These are phyloP conservation scores for Hypomyces rosellus DNA, from an alignment of 2,329 filamentous ascomycete genomes.

Conservation along the genomic window DNA sequence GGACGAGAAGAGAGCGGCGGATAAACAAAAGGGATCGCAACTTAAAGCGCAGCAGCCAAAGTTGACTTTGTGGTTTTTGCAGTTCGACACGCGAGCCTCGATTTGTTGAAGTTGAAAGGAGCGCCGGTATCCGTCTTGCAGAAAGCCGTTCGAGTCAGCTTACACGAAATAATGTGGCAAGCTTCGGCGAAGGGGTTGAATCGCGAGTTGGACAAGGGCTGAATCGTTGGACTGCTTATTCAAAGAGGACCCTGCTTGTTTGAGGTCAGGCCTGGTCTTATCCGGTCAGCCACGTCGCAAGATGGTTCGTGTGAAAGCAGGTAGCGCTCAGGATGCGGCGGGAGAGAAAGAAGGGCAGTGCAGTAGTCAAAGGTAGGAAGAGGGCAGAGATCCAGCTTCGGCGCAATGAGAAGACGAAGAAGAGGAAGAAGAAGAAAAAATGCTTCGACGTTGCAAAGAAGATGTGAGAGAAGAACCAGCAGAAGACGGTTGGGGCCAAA, in stretches of 20 bases:
- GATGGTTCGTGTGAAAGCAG: constrained; percentile 11
- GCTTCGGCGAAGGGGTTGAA: constrained; percentile 4
- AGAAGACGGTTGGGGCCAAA: constrained; percentile 8
- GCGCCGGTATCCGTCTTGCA: background rate
- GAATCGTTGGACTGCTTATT: constrained; percentile 3
- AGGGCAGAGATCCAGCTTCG: constrained; percentile 9
- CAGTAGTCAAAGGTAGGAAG: constrained; percentile 17
- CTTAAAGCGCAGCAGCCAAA: constrained; percentile 1
- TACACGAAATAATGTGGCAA: constrained; percentile 1
- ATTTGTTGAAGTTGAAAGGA: constrained; percentile 5
- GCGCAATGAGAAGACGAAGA: constrained; percentile 11
- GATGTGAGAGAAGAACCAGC: constrained; percentile 1
- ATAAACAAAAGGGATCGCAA: background rate
- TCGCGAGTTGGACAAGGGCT: constrained; percentile 7
- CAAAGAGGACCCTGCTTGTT: constrained; percentile 14
- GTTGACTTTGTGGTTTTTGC: background rate
- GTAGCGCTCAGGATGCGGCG: background rate
- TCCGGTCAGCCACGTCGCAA: constrained; percentile 19
- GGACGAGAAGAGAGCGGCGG: background rate
- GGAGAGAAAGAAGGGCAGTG: constrained; percentile 12
- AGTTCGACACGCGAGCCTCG: constrained; percentile 2
- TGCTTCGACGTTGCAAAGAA: constrained; percentile 3
- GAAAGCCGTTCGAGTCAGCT: constrained; percentile 8
- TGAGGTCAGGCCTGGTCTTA: constrained; percentile 24
- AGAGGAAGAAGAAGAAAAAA: no score